Percentiles rank a stretch among this genome's conserved stretches.
These are phyloP conservation scores for Pythium pyrilobum DNA, from an alignment of 352 stramenopile genomes.

Conservation along the genomic window DNA sequence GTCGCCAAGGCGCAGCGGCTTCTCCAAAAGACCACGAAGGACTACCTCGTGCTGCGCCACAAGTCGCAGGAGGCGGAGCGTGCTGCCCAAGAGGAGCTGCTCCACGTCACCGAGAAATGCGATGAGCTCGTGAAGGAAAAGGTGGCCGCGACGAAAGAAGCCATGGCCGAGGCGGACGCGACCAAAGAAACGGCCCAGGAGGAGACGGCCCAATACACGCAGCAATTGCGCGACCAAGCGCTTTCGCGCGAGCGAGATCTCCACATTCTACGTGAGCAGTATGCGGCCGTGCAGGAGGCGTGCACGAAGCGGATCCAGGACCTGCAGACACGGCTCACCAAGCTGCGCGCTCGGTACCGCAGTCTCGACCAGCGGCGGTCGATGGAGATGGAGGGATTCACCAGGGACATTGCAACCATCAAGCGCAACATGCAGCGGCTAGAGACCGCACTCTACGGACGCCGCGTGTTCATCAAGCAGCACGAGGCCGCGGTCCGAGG, in stretches of 20 bases:
- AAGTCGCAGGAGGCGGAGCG: conserved; percentile 58
- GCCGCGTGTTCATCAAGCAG: conserved; percentile 12
- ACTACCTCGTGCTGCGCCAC: conserved; percentile 73
- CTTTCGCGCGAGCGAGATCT: conserved; percentile 60
- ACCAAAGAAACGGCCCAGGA: conserved; percentile 42
- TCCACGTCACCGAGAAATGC: conserved; percentile 33
- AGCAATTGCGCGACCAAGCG: conserved; percentile 54
- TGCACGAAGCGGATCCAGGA: conserved; percentile 66
- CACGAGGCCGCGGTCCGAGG: neutral
- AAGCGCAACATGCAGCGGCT: conserved; percentile 69
- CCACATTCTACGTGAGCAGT: conserved; percentile 72
- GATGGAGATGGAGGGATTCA: conserved; percentile 86
- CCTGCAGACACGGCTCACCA: conserved; percentile 60
- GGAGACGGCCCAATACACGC: conserved; percentile 46
- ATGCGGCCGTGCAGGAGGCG: conserved; percentile 63
- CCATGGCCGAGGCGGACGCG: conserved; percentile 36
- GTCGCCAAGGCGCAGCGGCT: conserved; percentile 50
- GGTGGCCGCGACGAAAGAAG: conserved; percentile 31
- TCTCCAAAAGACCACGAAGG: conserved; percentile 63
- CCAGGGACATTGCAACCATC: conserved; percentile 48
- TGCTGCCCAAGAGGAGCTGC: conserved; percentile 52
- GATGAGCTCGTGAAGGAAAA: conserved; percentile 36
- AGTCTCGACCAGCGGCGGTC: conserved; percentile 58
- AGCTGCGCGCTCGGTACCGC: conserved; percentile 49
- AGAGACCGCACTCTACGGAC: conserved; percentile 63